Evolutionary conservation across 2,329 filamentous ascomycete species (phyloP).

Genomic region (Alternaria sp.): DNA sequence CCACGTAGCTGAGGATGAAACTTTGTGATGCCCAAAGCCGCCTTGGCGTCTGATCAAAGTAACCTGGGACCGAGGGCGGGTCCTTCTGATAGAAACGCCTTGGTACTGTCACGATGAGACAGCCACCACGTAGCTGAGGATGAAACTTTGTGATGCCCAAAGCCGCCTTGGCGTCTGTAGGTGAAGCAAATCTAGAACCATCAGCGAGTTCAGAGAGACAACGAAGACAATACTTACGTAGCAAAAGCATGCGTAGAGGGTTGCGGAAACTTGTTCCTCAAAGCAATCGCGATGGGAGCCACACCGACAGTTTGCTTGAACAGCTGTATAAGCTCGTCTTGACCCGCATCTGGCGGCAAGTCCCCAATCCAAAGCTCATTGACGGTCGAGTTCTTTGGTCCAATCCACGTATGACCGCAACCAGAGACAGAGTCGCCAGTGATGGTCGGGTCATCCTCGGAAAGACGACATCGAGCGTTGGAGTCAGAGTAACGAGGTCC

Average conservation of each 20-base stretch:
- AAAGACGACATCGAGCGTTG: conserved; percentile 1
- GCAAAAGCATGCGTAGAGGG: conserved; percentile 30
- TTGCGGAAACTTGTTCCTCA: conserved; percentile 11
- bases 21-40: conserved; percentile 23
- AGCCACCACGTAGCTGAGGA: conserved; percentile 21
- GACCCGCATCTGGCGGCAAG: conserved; percentile 28
- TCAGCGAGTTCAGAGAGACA: conserved; percentile 15
- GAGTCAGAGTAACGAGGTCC: conserved; percentile 10
- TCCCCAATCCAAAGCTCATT: conserved; percentile 39
- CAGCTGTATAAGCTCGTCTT: conserved; percentile 25
- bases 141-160: conserved; percentile 19
- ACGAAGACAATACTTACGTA: conserved; percentile 21
- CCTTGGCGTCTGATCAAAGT: conserved; percentile 21
- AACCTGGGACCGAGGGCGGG: conserved; percentile 3
- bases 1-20: conserved; percentile 20
- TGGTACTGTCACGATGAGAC: conserved; percentile 32
- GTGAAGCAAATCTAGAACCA: conserved; percentile 24
- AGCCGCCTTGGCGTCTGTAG: conserved; percentile 26
- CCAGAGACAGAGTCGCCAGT: conserved; percentile 33
- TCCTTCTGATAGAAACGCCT: conserved; percentile 32
- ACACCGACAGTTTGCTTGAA: conserved; percentile 29
- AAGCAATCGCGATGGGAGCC: conserved; percentile 14
- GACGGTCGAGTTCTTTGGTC: conserved; percentile 39
- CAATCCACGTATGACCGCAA: conserved; percentile 44
- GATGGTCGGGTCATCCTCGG: conserved; percentile 30